Percentiles rank a stretch among this genome's conserved stretches.
Conservation (phyloP, 2,329 filamentous ascomycete species). For the Exophiala sp. region DNA sequence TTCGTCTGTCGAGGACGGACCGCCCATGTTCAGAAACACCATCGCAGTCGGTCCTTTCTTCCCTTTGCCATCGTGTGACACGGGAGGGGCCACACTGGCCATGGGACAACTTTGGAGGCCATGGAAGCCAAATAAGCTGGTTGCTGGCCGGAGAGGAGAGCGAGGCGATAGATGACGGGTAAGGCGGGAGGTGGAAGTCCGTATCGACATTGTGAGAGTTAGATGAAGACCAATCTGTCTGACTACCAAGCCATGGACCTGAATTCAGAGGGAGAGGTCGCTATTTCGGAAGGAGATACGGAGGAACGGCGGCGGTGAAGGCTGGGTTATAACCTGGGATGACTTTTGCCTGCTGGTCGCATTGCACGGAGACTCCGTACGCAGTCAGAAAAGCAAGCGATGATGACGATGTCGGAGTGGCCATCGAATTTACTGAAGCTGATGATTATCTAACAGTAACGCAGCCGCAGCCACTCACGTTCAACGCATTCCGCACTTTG, state of each 20-base stretch:
- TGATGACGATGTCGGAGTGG: neutral
- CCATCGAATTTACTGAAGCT: neutral
- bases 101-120: constrained; percentile 32
- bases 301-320: neutral
- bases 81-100: constrained; percentile 65
- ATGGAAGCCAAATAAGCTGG: constrained; percentile 3
- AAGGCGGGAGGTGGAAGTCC: constrained; percentile 10
- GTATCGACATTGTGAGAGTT: constrained; percentile 17
- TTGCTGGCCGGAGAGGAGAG: constrained; percentile 1
- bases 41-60: constrained; percentile 85
- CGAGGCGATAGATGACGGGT: constrained; percentile 12
- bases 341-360: neutral
- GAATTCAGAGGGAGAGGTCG: neutral
- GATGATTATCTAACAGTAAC: no score
- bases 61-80: constrained; percentile 67
- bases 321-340: neutral
- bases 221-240: no score
- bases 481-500: neutral
- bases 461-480: neutral
- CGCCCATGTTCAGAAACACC: constrained; percentile 99
- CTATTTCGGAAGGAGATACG: neutral
- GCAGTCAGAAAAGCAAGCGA: neutral
- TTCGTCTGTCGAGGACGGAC: constrained; percentile 79
- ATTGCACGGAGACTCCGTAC: no score
- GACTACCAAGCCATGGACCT: constrained; percentile 16